phyloP scores from a whole-genome alignment of 495 filamentous ascomycete species.

The Hypoxylon fragiforme region DNA sequence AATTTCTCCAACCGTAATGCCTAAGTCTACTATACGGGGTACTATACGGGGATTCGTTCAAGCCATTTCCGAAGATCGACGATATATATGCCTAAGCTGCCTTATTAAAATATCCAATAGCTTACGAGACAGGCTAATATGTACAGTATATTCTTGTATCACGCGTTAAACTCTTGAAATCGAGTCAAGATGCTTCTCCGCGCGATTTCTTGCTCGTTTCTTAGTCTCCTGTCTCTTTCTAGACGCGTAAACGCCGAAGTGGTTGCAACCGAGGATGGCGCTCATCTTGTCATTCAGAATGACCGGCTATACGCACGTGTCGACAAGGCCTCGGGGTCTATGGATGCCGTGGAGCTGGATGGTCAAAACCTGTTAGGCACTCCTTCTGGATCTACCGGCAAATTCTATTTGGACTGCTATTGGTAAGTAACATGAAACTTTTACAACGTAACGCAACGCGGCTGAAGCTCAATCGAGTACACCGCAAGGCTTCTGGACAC shows the following conservation, averaged over 20 bases:
- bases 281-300: conserved; percentile 48
- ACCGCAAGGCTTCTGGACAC: conserved; percentile 56
- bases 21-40: conserved; percentile 5
- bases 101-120: conserved; percentile 20
- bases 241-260: conserved; percentile 22
- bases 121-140: conserved; percentile 31
- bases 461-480: conserved; percentile 47
- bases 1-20: conserved; percentile 5
- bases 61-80: conserved; percentile 31
- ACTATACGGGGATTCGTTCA: conserved; percentile 19
- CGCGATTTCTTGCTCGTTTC: conserved; percentile 16
- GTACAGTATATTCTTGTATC: conserved; percentile 6
- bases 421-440: conserved; percentile 37
- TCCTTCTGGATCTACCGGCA: conserved; percentile 32
- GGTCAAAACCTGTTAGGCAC: conserved; percentile 52
- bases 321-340: conserved; percentile 49
- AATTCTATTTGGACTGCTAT: conserved; percentile 37
- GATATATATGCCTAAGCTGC: conserved; percentile 32
- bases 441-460: conserved; percentile 28
- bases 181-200: conserved; percentile 26
- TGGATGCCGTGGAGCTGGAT: conserved; percentile 50
- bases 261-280: conserved; percentile 30
- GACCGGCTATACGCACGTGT: conserved; percentile 53
- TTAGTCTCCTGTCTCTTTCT: conserved; percentile 17
- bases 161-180: conserved; percentile 17